Percentiles rank a stretch among this genome's conserved stretches.
These are phyloP conservation scores for Nepenthes mirabilis DNA, from an alignment of 148 eudicot genomes.

Conservation along the genomic window DNA sequence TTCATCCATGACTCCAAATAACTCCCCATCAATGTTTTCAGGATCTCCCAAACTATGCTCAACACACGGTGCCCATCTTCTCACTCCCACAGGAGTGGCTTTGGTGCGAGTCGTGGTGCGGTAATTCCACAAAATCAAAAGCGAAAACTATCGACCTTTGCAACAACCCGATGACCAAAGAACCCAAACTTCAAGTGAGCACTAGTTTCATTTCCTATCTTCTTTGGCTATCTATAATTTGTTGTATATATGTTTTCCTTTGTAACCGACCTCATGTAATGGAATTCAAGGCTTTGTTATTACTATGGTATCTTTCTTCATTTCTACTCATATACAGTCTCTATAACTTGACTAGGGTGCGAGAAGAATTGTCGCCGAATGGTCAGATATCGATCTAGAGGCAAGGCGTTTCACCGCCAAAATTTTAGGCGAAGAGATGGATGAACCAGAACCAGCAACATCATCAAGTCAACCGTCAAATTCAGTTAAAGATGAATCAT, in stretches of 20 bases:
- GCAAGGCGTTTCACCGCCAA: slow-evolving; percentile 71
- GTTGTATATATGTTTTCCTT: too few relatives aligned
- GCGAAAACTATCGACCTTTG: slow-evolving; percentile 96
- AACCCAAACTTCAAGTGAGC: slow-evolving; percentile 89
- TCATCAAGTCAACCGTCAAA: slow-evolving; percentile 15
- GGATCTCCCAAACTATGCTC: slow-evolving; percentile 99
- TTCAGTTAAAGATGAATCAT: slow-evolving; percentile 1
- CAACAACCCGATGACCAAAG: slow-evolving; percentile 98
- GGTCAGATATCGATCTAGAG: slow-evolving; percentile 82
- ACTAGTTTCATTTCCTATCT: not conserved
- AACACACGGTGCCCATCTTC: slow-evolving; percentile 88
- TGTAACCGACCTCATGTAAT: not conserved
- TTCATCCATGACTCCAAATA: not conserved
- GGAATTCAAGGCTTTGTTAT: not conserved
- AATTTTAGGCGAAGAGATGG: slow-evolving; percentile 59
- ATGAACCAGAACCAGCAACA: slow-evolving; percentile 20
- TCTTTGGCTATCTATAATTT: not conserved
- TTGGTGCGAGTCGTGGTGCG: slow-evolving; percentile 99
- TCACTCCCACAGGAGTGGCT: slow-evolving; percentile 99
- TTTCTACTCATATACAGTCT: not conserved
- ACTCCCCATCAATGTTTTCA: slow-evolving; percentile 18
- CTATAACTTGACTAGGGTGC: slow-evolving; percentile 48
- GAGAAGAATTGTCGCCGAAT: slow-evolving; percentile 77
- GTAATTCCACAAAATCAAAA: slow-evolving; percentile 75
- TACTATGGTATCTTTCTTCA: not conserved